Evolutionary conservation across 495 filamentous ascomycete genomes (phyloP), one percentile per base, ranked within the genome.

Genomic region (Bathelium albidoporum): DNA sequence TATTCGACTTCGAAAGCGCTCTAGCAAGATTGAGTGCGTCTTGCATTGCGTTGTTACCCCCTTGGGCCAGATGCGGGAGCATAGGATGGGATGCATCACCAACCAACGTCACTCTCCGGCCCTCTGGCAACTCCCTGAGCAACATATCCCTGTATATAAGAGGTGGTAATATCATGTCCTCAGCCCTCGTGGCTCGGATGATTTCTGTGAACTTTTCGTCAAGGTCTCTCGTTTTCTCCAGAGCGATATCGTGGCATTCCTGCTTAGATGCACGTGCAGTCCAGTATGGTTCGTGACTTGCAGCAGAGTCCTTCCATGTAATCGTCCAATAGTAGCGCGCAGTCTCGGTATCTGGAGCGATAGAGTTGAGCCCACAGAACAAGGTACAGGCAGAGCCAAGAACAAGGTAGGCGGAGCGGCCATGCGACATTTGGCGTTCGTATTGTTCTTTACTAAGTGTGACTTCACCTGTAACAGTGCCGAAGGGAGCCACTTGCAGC

Each of bases 1-100:
- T 55, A 24, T 26, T 29, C 20, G 49, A 55, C 49, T 55, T 29
- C 29, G 5, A n/a, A 26, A 55, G 49, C 10, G 31, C 58, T 60
- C 22, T 60, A 7, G 28, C 58, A 22, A 60, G 58, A 34, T 60
- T 60, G 16, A 60, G 22, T 36, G 58, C 76, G 66, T 86, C 83
- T 20, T 77, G 71, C 34, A 86, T 80, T 3, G 79, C 82, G 55
- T 85, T 81, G 44, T 86, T 87, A 4, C 80, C 81, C 0, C 77
- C 84, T 72, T 87, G 83, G 11, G 84, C 83, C 31, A 82, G 58
- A 66, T 52, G 60, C 59, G 67, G 67, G n/a, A 61, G 63, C 66
- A 69, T 69, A 26, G 65, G 44, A 41, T 69, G 66, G n/a, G 66
- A 65, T 3, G 66, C 65, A 58, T 69, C 66, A 16, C 66, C 66